Base-by-base conservation (phyloP, 352 stramenopile genomes). In the Pythium sp. region DNA sequence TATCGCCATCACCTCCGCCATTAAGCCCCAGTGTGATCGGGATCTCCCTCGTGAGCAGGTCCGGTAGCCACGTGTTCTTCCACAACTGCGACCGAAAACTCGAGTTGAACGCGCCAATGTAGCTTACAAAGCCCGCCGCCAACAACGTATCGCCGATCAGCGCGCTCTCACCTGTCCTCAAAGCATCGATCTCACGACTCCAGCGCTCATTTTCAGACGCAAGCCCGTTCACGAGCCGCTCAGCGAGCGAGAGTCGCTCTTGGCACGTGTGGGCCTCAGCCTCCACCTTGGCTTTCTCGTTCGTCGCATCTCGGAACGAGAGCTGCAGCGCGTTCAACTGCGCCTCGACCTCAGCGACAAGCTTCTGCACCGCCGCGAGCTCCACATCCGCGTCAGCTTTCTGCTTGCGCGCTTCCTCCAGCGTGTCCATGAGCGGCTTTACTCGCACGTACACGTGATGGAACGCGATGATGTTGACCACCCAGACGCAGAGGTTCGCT, bases 391-490 rank as follows among this genome's bases (percentile, higher is more conserved):
- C 93, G 2, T 91, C 86, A 0, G 71, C 68, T 55, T 98, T 98
- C 0, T 74, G 79, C 5, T 72, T 68, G 2, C 82, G 79, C 7
- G 93, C 93, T 28, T 94, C 82, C 53, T 97, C 90, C 1, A 98
- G 76, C 3, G 83, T 90, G 64, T 97, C 92, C 91, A 98, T 98
- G n/a, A 98, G 77, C 12, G 93, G 93, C 68, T 98, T 98, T 1
- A 98, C 92, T n/a, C 93, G 92, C 15, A 96, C 90, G 61, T 97
- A 98, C 22, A 98, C 92, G 69, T 96, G 81, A 64, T 98, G 92
- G 66, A 95, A 98, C 9, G 82, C 81, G 20, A 98, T 90, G 65
- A 97, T 98, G 70, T 98, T 98, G 66, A 98, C 77, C 18, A 98
- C 93, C 93, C 93, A 98, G 36, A 96, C 90, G 62, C 90, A 97